Base-by-base conservation (phyloP, 768 basidiomycete species). In the Boletus speciosus region DNA sequence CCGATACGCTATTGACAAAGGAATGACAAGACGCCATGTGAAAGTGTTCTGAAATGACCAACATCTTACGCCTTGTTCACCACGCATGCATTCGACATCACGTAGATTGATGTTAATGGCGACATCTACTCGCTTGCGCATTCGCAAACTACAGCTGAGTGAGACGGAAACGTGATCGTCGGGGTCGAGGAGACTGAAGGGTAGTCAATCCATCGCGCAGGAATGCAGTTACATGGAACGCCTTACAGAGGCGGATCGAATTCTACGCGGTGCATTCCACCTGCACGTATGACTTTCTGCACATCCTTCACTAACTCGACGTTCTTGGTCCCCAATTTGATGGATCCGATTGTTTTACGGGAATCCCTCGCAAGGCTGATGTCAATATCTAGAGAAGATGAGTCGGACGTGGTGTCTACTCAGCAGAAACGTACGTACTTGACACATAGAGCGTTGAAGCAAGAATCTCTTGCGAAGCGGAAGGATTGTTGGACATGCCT, bases 211-310 rank as follows among this genome's bases (percentile, higher is more conserved):
- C 9, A 1, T 14, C 21, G 27, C n/a, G 6, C 39, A 38, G 4
- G 11, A 25, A 32, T 2, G 7, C 37, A 31, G 40, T 32, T 6
- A 40, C 12, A 9, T 14, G 19, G 19, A 34, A 10, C 5, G 23
- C 14, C 61, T 47, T 42, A 62, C 60, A 62, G 36, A 37, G 56
- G 49, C 1, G 39, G 41, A 23, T 16, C 0, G 27, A 61, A 54
- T n/a, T 58, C 12, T 19, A 49, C 42, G 8, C 5, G 19, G 36
- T 58, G 49, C 11, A 1, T 7, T 0, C 15, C 37, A 10, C 38
- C 49, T 6, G 42, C 41, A 14, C 8, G 23, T n/a, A 54, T 10
- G 10, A 21, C 23, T 6, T 21, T 36, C n/a, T 23, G 14, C n/a
- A 49, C 11, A 15, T 49, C 23, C 7, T 3, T 25, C 8, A 25